Evolutionary conservation across 2,329 filamentous ascomycete species (phyloP).

Genomic region (Exophiala bonariae): DNA sequence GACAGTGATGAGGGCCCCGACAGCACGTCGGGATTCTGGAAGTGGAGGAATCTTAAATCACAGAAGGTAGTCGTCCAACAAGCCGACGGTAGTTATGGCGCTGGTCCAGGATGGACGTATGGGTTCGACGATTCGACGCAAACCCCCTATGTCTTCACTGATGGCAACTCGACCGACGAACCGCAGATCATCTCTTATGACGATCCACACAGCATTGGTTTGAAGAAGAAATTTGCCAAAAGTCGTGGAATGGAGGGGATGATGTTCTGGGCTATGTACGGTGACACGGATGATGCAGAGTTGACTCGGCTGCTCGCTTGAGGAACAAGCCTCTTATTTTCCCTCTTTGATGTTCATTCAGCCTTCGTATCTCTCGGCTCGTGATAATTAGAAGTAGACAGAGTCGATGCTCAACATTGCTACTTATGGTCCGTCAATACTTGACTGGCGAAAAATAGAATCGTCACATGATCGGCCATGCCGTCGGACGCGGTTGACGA

Average conservation of each 20-base stretch:
- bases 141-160: constrained; percentile 4
- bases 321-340: too few relatives aligned
- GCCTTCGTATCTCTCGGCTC: too few relatives aligned
- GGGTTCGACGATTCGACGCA: constrained; percentile 3
- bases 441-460: too few relatives aligned
- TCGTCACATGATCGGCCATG: too few relatives aligned
- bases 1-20: constrained; percentile 2
- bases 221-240: constrained; percentile 2
- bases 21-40: constrained; percentile 2
- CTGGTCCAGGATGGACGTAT: constrained; percentile 3
- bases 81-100: constrained; percentile 3
- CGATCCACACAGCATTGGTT: neutral
- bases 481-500: too few relatives aligned
- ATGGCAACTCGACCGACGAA: neutral
- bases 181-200: constrained; percentile 4
- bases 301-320: neutral
- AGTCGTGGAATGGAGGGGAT: constrained; percentile 2
- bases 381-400: too few relatives aligned
- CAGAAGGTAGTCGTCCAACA: constrained; percentile 1
- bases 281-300: constrained; percentile 4
- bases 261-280: constrained; percentile 9
- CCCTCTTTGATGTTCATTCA: too few relatives aligned
- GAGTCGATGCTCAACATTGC: too few relatives aligned
- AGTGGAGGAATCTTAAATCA: constrained; percentile 4
- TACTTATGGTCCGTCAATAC: too few relatives aligned